A percentile compares a stretch with the other conserved stretches of the same genome.
Evolutionary conservation across 2,329 filamentous ascomycete species (phyloP).

Genomic region (Byssochlamys sp.): DNA sequence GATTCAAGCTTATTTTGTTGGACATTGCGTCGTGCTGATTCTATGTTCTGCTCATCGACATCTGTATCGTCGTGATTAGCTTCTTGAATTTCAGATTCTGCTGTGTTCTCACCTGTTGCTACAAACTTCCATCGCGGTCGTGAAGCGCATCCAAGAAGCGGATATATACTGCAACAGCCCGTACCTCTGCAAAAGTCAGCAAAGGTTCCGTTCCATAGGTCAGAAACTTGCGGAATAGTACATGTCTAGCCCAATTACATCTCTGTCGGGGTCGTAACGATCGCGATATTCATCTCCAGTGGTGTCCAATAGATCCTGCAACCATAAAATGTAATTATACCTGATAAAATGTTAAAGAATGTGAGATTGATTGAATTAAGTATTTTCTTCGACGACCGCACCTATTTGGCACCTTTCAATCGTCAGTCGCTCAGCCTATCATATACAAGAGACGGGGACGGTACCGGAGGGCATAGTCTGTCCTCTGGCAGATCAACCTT

Average conservation of each 20-base stretch:
- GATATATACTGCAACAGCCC: slow-evolving; percentile 84
- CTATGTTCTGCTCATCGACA: slow-evolving; percentile 61
- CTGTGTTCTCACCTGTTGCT: slow-evolving; percentile 47
- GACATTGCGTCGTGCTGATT: slow-evolving; percentile 59
- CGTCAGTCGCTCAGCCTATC: neutral
- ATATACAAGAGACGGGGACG: slow-evolving; percentile 9
- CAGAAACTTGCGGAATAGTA: slow-evolving; percentile 17
- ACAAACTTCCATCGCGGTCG: slow-evolving; percentile 62
- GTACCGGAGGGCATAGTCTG: slow-evolving; percentile 75
- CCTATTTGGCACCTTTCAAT: slow-evolving; percentile 37
- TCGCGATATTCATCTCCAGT: slow-evolving; percentile 42
- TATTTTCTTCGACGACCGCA: slow-evolving; percentile 11
- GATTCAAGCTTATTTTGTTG: slow-evolving; percentile 52
- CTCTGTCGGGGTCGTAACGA: slow-evolving; percentile 46
- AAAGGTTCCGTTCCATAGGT: neutral
- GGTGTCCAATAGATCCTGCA: slow-evolving; percentile 70
- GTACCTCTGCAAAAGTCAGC: slow-evolving; percentile 51
- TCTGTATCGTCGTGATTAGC: slow-evolving; percentile 37
- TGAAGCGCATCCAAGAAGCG: slow-evolving; percentile 64
- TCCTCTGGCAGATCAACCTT: slow-evolving; percentile 62
- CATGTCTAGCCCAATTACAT: slow-evolving; percentile 67
- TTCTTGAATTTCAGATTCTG: slow-evolving; percentile 5
- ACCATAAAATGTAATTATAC: slow-evolving; percentile 84
- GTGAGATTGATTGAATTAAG: neutral
- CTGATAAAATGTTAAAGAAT: slow-evolving; percentile 37